These are phyloP conservation scores for Epithele typhae DNA, from an alignment of 768 basidiomycete genomes.

Conservation along the genomic window DNA sequence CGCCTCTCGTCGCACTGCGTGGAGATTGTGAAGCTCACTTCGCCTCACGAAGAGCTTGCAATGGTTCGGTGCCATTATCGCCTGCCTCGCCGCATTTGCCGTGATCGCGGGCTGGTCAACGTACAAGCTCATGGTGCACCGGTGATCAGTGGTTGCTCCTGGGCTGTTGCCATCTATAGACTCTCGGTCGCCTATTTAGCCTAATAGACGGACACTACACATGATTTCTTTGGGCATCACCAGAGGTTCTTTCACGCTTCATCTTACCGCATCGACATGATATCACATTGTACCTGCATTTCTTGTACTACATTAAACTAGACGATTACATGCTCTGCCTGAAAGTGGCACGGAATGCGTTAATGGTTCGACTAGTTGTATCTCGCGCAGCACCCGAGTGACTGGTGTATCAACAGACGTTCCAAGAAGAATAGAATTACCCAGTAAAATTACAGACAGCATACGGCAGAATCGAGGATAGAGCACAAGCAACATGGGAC, in stretches of 20 bases:
- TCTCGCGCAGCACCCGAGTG: too few relatives aligned
- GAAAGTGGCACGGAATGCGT: too few relatives aligned
- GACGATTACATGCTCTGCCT: too few relatives aligned
- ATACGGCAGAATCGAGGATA: constrained; percentile 9
- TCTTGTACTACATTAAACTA: too few relatives aligned
- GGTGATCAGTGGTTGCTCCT: constrained; percentile 2
- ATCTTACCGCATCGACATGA: too few relatives aligned
- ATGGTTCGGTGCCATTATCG: constrained; percentile 86
- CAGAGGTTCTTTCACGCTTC: too few relatives aligned
- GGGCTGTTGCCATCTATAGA: too few relatives aligned
- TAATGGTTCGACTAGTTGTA: too few relatives aligned
- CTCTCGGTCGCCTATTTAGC: not conserved
- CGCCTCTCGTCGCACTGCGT: not conserved
- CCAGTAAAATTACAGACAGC: constrained; percentile 14
- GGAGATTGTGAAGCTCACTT: not conserved
- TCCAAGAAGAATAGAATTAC: constrained; percentile 7
- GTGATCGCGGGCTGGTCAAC: constrained; percentile 75
- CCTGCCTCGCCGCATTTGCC: constrained; percentile 75
- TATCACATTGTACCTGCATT: too few relatives aligned
- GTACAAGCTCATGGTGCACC: constrained; percentile 63
- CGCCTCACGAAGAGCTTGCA: constrained; percentile 9
- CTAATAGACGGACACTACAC: not conserved
- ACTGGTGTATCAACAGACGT: too few relatives aligned
- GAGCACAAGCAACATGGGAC: constrained; percentile 12
- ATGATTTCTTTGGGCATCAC: too few relatives aligned